Conservation (phyloP, 371 early-diverging fungal genomes). For the Encephalitozoon romaleae region DNA sequence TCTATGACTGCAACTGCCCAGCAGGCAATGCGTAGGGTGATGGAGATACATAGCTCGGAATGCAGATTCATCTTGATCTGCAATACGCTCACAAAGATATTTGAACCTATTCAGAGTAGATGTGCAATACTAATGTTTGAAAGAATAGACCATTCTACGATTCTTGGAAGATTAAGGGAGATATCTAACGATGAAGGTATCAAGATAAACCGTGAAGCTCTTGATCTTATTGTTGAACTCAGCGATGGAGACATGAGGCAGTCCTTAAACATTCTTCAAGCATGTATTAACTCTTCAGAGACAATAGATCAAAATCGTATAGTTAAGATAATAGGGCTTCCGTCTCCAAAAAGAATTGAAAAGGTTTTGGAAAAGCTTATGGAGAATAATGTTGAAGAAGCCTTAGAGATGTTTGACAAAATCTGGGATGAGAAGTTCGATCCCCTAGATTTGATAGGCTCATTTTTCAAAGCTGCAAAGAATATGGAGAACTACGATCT, state of each 20-base stretch:
- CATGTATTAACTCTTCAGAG: not conserved
- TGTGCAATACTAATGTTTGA: constrained; percentile 83
- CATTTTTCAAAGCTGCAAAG: constrained; percentile 52
- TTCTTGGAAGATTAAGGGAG: constrained; percentile 69
- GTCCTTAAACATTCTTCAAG: constrained; percentile 88
- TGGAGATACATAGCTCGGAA: constrained; percentile 84
- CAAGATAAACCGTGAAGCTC: constrained; percentile 24
- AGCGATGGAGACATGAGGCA: constrained; percentile 97
- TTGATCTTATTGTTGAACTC: constrained; percentile 81
- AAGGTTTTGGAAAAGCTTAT: constrained; percentile 11
- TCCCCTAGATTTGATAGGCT: constrained; percentile 42
- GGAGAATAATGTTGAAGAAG: constrained; percentile 34
- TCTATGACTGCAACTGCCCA: constrained; percentile 61
- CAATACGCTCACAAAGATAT: constrained; percentile 86
- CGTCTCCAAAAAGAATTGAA: constrained; percentile 44
- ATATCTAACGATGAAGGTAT: constrained; percentile 74
- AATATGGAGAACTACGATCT: constrained; percentile 45
- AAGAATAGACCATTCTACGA: constrained; percentile 68
- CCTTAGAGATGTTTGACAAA: constrained; percentile 35
- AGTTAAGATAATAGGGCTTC: constrained; percentile 46
- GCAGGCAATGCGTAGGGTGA: constrained; percentile 85
- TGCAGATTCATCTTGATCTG: constrained; percentile 94
- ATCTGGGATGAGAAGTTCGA: constrained; percentile 54
- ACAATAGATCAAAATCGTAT: constrained; percentile 24
- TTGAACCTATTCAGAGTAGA: constrained; percentile 94